A percentile compares a stretch with the other conserved stretches of the same genome.
These are phyloP conservation scores for Coniochaeta ligniaria DNA, from an alignment of 2,329 filamentous ascomycete genomes.

Conservation along the genomic window DNA sequence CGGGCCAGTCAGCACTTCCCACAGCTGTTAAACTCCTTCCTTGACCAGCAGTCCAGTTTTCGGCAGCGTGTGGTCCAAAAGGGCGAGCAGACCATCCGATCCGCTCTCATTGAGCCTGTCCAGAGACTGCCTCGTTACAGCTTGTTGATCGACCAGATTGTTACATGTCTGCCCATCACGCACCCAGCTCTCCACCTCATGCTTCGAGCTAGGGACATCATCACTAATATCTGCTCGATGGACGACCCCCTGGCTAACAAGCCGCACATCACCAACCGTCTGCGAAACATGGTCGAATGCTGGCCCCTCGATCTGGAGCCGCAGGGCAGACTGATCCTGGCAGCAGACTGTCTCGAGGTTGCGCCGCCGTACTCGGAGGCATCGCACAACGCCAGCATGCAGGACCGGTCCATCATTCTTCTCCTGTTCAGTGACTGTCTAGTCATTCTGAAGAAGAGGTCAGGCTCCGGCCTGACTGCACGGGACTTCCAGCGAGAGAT, in stretches of 20 bases:
- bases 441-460: slow-evolving; percentile 66
- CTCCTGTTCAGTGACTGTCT: slow-evolving; percentile 80
- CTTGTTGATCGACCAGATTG: slow-evolving; percentile 91
- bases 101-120: slow-evolving; percentile 90
- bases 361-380: slow-evolving; percentile 57
- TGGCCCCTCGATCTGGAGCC: slow-evolving; percentile 71
- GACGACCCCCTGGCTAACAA: slow-evolving; percentile 66
- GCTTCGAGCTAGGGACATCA: slow-evolving; percentile 84
- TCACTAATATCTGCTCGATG: slow-evolving; percentile 93
- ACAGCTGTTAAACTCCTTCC: slow-evolving; percentile 68
- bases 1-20: slow-evolving; percentile 83
- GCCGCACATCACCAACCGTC: slow-evolving; percentile 63
- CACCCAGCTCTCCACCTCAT: slow-evolving; percentile 79
- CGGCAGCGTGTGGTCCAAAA: slow-evolving; percentile 71
- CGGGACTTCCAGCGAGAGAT: slow-evolving; percentile 77
- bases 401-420: slow-evolving; percentile 60
- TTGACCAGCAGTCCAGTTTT: slow-evolving; percentile 77
- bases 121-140: slow-evolving; percentile 92
- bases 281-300: slow-evolving; percentile 68
- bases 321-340: slow-evolving; percentile 71
- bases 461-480: slow-evolving; percentile 56
- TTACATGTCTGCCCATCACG: slow-evolving; percentile 74
- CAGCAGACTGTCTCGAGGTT: slow-evolving; percentile 73
- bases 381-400: slow-evolving; percentile 28
- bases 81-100: slow-evolving; percentile 85